Base-by-base conservation (phyloP, 1,139 yeast genomes). In the Candida buenavistaensis region DNA sequence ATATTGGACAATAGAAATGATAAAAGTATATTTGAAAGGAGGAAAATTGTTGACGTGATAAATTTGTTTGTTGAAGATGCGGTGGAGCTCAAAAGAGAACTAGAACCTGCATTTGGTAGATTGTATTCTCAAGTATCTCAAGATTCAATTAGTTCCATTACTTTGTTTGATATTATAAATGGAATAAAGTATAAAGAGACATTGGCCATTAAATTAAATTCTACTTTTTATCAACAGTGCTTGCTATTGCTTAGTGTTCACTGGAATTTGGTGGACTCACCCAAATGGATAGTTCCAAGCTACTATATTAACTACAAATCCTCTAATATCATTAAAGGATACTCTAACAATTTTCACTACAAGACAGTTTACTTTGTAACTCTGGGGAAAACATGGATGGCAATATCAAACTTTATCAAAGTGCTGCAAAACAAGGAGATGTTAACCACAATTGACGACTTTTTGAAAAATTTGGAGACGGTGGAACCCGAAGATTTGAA, bases 181-280 rank as follows among this genome's bases (percentile, higher is more conserved):
- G 49, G 57, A 0, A 36, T 56, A 21, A 47, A 49, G 34, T 44
- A 57, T 16, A 44, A 49, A 10, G 49, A 44, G 13, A 25, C 43
- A 1, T 16, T 45, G 9, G 35, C 53, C 21, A 30, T 36, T 2
- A 37, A 37, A 5, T 40, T 57, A n/a, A 44, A 43, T 21, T 26
- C 43, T n/a, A 51, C 56, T 7, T 56, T 57, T 40, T 57, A 51
- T 40, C 40, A 55, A 28, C 71, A 67, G 41, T 50, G 54, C 7
- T 54, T 54, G 3, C 41, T 65, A 4, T 44, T 67, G 9, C 43
- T 59, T 43, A 52, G 57, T 7, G 41, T 61, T 4, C 68, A 68
- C 40, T 37, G 55, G 35, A 45, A 44, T 15, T 38, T 67, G 39
- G 34, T 53, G n/a, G 41, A 46, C 6, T 52, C 54, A 16, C 54